A percentile compares a stretch with the other conserved stretches of the same genome.
Evolutionary conservation across 805 yeast species (phyloP).

Genomic region (Candida yuanshanica): DNA sequence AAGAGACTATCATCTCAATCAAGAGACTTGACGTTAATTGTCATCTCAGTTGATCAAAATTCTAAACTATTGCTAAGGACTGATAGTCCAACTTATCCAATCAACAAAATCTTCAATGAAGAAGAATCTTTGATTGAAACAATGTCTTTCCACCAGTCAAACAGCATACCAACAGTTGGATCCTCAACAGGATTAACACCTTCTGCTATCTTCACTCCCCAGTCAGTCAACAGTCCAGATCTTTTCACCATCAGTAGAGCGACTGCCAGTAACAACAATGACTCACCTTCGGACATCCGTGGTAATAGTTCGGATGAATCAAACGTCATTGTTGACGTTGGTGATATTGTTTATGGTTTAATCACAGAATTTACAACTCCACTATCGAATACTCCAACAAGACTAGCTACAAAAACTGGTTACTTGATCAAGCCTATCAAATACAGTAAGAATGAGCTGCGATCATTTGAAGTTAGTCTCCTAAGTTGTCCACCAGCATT

Average conservation of each 20-base stretch:
- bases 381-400: constrained; percentile 61
- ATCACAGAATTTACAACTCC: constrained; percentile 59
- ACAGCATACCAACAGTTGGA: constrained; percentile 19
- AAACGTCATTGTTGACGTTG: constrained; percentile 38
- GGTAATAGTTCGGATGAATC: constrained; percentile 6
- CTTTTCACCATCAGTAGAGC: constrained; percentile 14
- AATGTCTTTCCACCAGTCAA: neutral
- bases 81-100: constrained; percentile 28
- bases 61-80: constrained; percentile 40
- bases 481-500: constrained; percentile 70
- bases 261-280: constrained; percentile 8
- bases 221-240: constrained; percentile 23
- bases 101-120: constrained; percentile 28
- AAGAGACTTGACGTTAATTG: constrained; percentile 55
- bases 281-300: constrained; percentile 13
- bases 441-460: constrained; percentile 24
- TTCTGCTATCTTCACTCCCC: constrained; percentile 23
- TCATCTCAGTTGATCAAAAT: constrained; percentile 58
- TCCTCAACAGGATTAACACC: constrained; percentile 24
- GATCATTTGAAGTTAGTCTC: constrained; percentile 56
- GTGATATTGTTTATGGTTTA: constrained; percentile 49
- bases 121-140: constrained; percentile 14
- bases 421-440: constrained; percentile 44
- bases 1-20: constrained; percentile 58
- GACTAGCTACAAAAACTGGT: constrained; percentile 68